Conservation (phyloP, 1,284 basidiomycete genomes). For the Tausonia pullulans region DNA sequence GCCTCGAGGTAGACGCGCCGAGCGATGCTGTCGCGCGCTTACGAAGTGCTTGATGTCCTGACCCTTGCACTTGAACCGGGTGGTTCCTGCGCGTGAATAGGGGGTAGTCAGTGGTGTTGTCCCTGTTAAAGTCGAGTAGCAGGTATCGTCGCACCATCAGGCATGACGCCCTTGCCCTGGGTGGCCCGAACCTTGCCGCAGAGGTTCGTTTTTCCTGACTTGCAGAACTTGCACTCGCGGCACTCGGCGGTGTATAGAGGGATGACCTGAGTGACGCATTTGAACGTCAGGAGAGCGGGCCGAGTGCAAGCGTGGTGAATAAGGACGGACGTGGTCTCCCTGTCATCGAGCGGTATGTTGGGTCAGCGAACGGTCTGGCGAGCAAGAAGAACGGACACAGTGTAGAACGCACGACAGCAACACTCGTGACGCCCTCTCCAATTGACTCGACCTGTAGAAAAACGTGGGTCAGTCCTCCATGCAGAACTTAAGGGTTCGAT, state of each 20-base stretch:
- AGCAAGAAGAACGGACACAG: background rate
- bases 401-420: conserved; percentile 46
- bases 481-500: background rate
- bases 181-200: conserved; percentile 63
- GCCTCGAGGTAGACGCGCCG: conserved; percentile 13
- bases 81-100: conserved; percentile 20
- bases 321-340: conserved; percentile 60
- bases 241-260: conserved; percentile 92
- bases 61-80: conserved; percentile 82
- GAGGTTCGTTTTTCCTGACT: conserved; percentile 75
- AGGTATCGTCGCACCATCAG: conserved; percentile 53
- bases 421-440: conserved; percentile 81
- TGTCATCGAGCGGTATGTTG: conserved; percentile 25
- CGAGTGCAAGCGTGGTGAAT: too few relatives aligned
- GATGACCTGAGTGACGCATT: conserved; percentile 40
- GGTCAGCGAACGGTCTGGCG: background rate
- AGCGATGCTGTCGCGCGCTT: conserved; percentile 25
- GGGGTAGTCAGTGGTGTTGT: too few relatives aligned
- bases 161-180: conserved; percentile 95
- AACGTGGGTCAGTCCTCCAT: too few relatives aligned
- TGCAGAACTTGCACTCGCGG: conserved; percentile 95
- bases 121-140: too few relatives aligned
- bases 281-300: too few relatives aligned
- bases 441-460: conserved; percentile 63
- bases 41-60: conserved; percentile 86